Conservation (phyloP, 2,329 filamentous ascomycete genomes). For the Chaetomiaceae sp. region DNA sequence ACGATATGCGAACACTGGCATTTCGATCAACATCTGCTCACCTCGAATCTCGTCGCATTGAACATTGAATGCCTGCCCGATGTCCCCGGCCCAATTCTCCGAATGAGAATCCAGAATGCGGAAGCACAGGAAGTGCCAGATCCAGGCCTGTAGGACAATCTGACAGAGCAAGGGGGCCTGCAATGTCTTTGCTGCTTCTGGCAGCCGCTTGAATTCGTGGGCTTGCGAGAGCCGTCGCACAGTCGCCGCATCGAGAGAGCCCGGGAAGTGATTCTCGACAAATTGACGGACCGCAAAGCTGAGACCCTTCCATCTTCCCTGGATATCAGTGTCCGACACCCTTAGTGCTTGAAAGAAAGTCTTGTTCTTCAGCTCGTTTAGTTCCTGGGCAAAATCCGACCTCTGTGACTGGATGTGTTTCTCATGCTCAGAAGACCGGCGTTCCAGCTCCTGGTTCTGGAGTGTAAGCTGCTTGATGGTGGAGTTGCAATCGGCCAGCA, state of each 20-base stretch:
- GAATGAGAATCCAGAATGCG: slow-evolving; percentile 1
- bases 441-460: too few relatives aligned
- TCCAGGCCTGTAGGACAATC: slow-evolving; percentile 2
- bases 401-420: neutral
- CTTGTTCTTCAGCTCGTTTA: neutral
- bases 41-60: neutral
- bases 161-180: neutral
- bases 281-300: slow-evolving; percentile 16
- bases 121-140: slow-evolving; percentile 14
- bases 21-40: neutral
- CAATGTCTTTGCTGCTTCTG: neutral
- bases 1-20: neutral
- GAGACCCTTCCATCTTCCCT: slow-evolving; percentile 4
- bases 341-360: neutral
- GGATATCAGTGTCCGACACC: slow-evolving; percentile 14
- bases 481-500: too few relatives aligned
- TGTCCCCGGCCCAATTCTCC: slow-evolving; percentile 1
- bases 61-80: neutral
- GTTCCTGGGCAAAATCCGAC: slow-evolving; percentile 1
- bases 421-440: neutral
- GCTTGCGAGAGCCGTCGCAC: neutral
- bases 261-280: neutral
- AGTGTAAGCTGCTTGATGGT: too few relatives aligned
- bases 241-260: neutral
- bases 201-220: neutral